Conservation (phyloP, 208 protist genomes). For the Leishmania aethiopica region DNA sequence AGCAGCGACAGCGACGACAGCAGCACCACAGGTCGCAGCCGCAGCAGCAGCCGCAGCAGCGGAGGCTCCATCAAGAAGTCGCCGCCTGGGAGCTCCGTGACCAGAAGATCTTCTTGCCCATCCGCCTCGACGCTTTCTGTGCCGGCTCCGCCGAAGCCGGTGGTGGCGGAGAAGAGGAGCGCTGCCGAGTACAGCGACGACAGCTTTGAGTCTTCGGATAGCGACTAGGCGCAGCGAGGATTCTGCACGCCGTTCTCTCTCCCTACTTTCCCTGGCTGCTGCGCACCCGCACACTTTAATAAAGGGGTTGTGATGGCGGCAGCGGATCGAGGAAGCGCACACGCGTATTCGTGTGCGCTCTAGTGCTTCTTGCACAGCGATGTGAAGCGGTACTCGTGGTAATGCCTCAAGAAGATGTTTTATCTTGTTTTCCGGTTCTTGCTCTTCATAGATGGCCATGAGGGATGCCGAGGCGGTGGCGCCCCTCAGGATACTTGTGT, state of each 20-base stretch:
- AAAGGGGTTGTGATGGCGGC: neutral
- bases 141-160: slow-evolving; percentile 19
- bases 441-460: neutral
- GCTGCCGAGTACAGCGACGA: slow-evolving; percentile 33
- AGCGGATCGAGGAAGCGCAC: neutral
- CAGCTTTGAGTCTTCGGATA: slow-evolving; percentile 44
- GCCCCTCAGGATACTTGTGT: neutral
- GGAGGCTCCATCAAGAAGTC: neutral
- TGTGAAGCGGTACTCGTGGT: no score
- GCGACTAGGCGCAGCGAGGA: slow-evolving; percentile 6
- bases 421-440: neutral
- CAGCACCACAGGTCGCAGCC: slow-evolving; percentile 8
- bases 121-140: slow-evolving; percentile 4
- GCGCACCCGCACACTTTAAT: neutral
- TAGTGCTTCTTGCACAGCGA: neutral
- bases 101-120: neutral
- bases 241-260: neutral
- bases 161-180: neutral
- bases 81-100: slow-evolving; percentile 1
- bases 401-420: neutral
- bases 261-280: neutral
- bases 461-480: neutral
- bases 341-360: neutral
- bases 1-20: neutral
- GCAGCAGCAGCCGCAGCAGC: slow-evolving; percentile 11